Percentiles rank a stretch among this genome's conserved stretches.
These are phyloP conservation scores for Trypanosoma rangeli DNA, from an alignment of 208 protist genomes.

Conservation along the genomic window DNA sequence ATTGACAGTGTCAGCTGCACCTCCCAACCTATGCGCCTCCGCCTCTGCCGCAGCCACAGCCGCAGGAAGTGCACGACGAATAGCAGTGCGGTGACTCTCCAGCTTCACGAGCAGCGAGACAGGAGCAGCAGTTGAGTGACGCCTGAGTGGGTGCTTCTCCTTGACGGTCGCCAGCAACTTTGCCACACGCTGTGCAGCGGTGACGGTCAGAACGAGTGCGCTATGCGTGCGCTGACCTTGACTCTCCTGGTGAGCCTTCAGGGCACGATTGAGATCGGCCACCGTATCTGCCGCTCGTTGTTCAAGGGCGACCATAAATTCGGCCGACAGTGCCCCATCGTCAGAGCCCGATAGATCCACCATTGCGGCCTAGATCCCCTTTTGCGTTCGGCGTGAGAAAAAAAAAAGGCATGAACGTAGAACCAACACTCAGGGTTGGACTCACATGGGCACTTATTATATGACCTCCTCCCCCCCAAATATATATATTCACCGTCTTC, in stretches of 20 bases:
- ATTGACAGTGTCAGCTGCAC: slow-evolving; percentile 39
- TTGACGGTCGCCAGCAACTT: slow-evolving; percentile 38
- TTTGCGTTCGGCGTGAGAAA: background rate
- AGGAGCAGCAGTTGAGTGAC: background rate
- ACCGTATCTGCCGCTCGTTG: slow-evolving; percentile 27
- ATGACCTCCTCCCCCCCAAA: background rate
- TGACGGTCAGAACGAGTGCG: slow-evolving; percentile 45
- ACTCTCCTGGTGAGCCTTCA: slow-evolving; percentile 26
- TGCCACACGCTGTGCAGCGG: slow-evolving; percentile 45
- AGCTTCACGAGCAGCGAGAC: slow-evolving; percentile 24
- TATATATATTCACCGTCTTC: background rate
- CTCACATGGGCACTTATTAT: background rate
- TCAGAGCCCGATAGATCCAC: background rate
- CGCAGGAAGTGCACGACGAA: slow-evolving; percentile 48
- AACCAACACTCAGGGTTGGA: background rate
- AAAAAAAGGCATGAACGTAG: background rate
- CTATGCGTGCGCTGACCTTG: slow-evolving; percentile 40
- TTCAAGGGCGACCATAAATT: slow-evolving; percentile 23
- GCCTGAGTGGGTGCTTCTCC: slow-evolving; percentile 22
- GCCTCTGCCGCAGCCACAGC: slow-evolving; percentile 45
- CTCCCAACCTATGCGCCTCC: slow-evolving; percentile 32
- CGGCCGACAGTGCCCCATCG: background rate
- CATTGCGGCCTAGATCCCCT: background rate
- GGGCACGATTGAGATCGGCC: slow-evolving; percentile 29
- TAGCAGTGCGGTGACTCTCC: slow-evolving; percentile 37